Evolutionary conservation across 108 stramenopile genomes (phyloP), one percentile per base, ranked within the genome.

Genomic region (Cyclotella cryptica): DNA sequence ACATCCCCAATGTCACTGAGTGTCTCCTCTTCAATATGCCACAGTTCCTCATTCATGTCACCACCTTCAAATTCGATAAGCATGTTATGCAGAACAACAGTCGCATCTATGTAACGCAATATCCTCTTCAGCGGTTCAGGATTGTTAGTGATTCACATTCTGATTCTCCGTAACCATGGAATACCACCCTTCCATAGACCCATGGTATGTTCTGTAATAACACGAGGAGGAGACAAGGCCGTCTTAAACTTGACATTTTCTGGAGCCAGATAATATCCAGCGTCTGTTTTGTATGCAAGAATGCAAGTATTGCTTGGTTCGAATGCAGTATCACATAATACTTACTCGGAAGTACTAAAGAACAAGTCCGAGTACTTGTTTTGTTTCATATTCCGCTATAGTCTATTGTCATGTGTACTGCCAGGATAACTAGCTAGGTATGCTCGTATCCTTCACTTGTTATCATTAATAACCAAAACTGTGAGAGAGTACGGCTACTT

Each of bases 391-490:
- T 66, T 10, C 19, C 22, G 42, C 65, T 42, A 66, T 19, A 66
- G 42, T 44, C 65, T 42, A 19, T n/a, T n/a, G n/a, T n/a, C n/a
- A n/a, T n/a, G n/a, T n/a, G n/a, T n/a, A n/a, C n/a, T n/a, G n/a
- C n/a, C 65, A 44, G 65, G 65, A 45, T 44, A 66, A 17, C 65
- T 42, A 15, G 43, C 40, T 22, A 66, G 44, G 22, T 66, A 66
- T 10, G 41, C 41, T 26, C 69, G 26, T 58, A 82, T 77, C 5
- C 64, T 40, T 1, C 45, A 17, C 30, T 65, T 54, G 12, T 84
- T 30, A 62, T 84, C 83, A 74, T 66, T 72, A 57, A 84, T 51
- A 5, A 84, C 67, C 4, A 72, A 4, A 30, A 61, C 39, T 15
- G 58, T 53, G 17, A 84, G 40, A 19, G 65, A 47, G 29, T 74